Evolutionary conservation across 768 basidiomycete genomes (phyloP).

Genomic region (Amanita inopinata): DNA sequence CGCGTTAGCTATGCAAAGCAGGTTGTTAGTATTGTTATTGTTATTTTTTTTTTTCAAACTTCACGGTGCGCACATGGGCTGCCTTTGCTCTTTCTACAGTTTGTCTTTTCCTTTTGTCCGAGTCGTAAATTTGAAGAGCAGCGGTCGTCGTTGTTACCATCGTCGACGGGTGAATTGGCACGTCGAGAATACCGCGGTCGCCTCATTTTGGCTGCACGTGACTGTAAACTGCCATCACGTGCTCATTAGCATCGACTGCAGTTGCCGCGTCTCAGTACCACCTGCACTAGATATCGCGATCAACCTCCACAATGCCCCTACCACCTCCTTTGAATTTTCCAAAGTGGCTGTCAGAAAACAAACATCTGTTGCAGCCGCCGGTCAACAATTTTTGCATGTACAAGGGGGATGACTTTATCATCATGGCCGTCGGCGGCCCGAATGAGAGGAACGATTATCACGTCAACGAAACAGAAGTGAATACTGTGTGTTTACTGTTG

Average conservation of each 20-base stretch:
- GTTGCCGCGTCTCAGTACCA: not conserved
- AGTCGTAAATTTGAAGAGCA: slow-evolving; percentile 23
- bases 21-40: slow-evolving; percentile 1
- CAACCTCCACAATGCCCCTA: slow-evolving; percentile 49
- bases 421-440: slow-evolving; percentile 97
- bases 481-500: slow-evolving; percentile 9
- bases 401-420: slow-evolving; percentile 74
- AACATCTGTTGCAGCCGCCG: slow-evolving; percentile 74
- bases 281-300: not conserved
- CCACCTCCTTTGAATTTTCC: slow-evolving; percentile 80
- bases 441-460: slow-evolving; percentile 94
- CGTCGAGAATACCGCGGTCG: slow-evolving; percentile 3
- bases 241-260: not conserved
- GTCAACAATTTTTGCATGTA: slow-evolving; percentile 89
- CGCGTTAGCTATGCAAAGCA: slow-evolving; percentile 42
- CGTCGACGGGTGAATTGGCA: slow-evolving; percentile 5
- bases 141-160: slow-evolving; percentile 27
- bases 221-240: slow-evolving; percentile 13
- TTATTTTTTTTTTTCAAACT: no score
- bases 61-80: slow-evolving; percentile 45
- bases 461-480: slow-evolving; percentile 87
- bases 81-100: slow-evolving; percentile 48
- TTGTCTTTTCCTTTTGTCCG: slow-evolving; percentile 36
- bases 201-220: slow-evolving; percentile 11
- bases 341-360: slow-evolving; percentile 80